These are phyloP conservation scores for Fusarium luffae DNA, from an alignment of 2,329 filamentous ascomycete species.

Conservation along the genomic window DNA sequence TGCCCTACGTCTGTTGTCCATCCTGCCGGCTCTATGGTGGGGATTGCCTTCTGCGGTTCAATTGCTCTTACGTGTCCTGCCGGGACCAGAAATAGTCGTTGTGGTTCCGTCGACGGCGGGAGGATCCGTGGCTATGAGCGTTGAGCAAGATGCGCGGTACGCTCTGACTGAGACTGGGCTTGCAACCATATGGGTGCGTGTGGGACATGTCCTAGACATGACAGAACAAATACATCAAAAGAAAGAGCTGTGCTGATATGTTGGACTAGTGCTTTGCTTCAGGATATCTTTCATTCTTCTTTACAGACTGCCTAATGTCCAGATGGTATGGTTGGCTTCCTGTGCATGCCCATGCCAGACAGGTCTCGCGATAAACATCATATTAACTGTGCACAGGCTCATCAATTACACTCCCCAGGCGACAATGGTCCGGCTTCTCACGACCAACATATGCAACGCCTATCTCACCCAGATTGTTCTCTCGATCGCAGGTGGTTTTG, in stretches of 20 bases:
- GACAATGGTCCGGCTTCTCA: constrained; percentile 81
- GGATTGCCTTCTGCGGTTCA: constrained; percentile 75
- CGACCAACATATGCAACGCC: constrained; percentile 78
- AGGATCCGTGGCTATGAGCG: constrained; percentile 29
- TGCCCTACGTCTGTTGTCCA: constrained; percentile 76
- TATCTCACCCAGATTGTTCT: constrained; percentile 80
- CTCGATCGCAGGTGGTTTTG: constrained; percentile 74
- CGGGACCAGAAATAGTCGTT: constrained; percentile 47
- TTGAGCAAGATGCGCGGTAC: constrained; percentile 47
- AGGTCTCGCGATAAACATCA: constrained; percentile 5
- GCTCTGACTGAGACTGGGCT: constrained; percentile 74
- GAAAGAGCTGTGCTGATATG: constrained; percentile 16
- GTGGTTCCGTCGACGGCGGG: constrained; percentile 43
- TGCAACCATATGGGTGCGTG: constrained; percentile 78
- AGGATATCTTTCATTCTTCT: constrained; percentile 83
- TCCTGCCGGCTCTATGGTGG: constrained; percentile 77
- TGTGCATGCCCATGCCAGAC: not conserved
- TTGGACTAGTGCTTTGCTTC: constrained; percentile 74
- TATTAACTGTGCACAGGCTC: constrained; percentile 65
- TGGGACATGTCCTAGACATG: not conserved
- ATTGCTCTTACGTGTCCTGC: constrained; percentile 72
- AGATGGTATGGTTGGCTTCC: constrained; percentile 68
- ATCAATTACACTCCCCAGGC: constrained; percentile 85
- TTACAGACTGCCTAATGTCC: constrained; percentile 86
- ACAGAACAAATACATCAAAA: not conserved